A percentile compares a stretch with the other conserved stretches of the same genome.
phyloP scores from a whole-genome alignment of 257 asterid species.

The Cynanchum wilfordii region DNA sequence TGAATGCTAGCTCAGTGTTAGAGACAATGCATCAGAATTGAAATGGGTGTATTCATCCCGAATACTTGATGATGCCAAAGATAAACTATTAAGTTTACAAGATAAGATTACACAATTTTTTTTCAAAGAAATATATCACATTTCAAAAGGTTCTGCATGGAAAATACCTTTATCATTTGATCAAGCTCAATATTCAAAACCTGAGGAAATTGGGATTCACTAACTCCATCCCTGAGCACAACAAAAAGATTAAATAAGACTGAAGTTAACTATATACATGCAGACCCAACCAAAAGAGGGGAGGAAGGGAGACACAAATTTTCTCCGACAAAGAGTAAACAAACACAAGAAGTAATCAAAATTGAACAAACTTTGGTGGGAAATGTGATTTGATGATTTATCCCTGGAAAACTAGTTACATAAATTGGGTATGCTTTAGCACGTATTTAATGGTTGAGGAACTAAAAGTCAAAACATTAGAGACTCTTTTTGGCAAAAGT shows the following conservation, averaged over 20 bases:
- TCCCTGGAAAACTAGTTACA: too few species aligned
- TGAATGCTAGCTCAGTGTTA: not conserved
- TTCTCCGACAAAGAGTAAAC: too few species aligned
- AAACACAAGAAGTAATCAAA: too few species aligned
- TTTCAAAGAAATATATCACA: not conserved
- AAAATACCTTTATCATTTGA: conserved; percentile 83
- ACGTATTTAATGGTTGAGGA: too few species aligned
- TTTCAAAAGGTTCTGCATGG: not conserved
- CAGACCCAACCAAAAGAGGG: not conserved
- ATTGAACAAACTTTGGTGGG: too few species aligned
- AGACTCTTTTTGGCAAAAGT: too few species aligned
- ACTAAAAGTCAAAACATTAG: too few species aligned
- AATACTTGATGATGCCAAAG: not conserved
- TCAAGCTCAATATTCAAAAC: conserved; percentile 70
- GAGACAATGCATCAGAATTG: not conserved
- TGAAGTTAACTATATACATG: not conserved
- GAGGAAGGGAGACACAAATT: not conserved
- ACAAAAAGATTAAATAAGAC: conserved; percentile 2
- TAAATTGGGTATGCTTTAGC: too few species aligned
- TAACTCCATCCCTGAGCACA: conserved; percentile 85
- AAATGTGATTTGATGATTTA: too few species aligned
- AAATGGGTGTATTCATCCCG: not conserved
- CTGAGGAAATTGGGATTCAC: conserved; percentile 82
- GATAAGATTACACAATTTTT: not conserved
- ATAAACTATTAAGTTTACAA: not conserved